A percentile compares a stretch with the other conserved stretches of the same genome.
These are phyloP conservation scores for Cystobasidium onofrii DNA, from an alignment of 768 basidiomycete genomes.

Conservation along the genomic window DNA sequence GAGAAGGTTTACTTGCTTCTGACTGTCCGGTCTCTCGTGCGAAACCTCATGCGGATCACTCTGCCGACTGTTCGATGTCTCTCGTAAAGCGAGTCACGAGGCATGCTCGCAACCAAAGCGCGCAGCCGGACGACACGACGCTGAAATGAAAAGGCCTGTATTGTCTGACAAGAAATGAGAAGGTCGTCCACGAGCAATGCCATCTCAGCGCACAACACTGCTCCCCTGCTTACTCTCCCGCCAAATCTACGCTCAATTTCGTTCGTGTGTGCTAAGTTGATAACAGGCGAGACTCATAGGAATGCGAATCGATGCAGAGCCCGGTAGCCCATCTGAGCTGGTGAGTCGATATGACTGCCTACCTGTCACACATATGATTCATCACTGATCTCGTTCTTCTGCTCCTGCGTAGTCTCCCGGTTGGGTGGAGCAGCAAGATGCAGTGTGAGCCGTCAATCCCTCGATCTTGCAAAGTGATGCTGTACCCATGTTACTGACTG, in stretches of 20 bases:
- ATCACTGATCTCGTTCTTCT: background rate
- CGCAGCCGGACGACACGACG: background rate
- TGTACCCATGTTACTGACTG: too few relatives aligned
- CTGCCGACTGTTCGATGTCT: too few relatives aligned
- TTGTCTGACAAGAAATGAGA: background rate
- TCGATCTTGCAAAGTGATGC: background rate
- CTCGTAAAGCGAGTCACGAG: background rate
- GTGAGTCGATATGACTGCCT: background rate
- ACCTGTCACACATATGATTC: background rate
- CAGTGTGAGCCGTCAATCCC: background rate
- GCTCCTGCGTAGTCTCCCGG: background rate
- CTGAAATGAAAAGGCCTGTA: background rate
- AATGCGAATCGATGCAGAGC: background rate
- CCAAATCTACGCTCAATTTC: too few relatives aligned
- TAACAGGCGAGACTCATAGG: too few relatives aligned
- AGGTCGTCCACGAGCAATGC: background rate
- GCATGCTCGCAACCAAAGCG: background rate
- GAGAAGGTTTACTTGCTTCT: too few relatives aligned
- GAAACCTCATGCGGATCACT: too few relatives aligned
- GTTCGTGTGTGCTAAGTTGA: too few relatives aligned
- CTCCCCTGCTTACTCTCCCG: too few relatives aligned
- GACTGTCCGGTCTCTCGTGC: too few relatives aligned
- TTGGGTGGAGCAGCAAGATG: background rate
- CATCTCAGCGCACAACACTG: too few relatives aligned
- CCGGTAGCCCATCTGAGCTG: background rate